Evolutionary conservation across 2,329 filamentous ascomycete genomes (phyloP).

Genomic region (Curvularia lunata): DNA sequence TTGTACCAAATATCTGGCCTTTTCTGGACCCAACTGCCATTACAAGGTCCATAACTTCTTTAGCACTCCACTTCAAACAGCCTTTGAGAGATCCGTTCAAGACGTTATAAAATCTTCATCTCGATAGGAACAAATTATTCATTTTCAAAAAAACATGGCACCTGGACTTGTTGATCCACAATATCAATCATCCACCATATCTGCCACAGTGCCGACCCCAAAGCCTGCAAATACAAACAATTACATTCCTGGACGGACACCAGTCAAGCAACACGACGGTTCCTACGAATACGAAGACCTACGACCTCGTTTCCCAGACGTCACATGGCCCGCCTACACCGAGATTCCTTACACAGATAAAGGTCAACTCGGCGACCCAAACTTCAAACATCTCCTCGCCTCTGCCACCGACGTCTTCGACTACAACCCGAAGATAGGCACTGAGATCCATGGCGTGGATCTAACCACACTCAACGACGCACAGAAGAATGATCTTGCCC

Average conservation of each 20-base stretch:
- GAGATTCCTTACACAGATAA: slow-evolving; percentile 61
- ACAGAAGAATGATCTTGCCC: slow-evolving; percentile 62
- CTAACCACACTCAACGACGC: slow-evolving; percentile 58
- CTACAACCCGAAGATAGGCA: slow-evolving; percentile 63
- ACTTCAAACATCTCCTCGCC: slow-evolving; percentile 60
- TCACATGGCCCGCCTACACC: slow-evolving; percentile 59
- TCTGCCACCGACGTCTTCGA: slow-evolving; percentile 63
- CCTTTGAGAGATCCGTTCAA: neutral
- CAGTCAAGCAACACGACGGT: slow-evolving; percentile 53
- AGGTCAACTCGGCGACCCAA: slow-evolving; percentile 60
- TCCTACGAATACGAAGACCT: slow-evolving; percentile 61
- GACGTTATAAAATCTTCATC: neutral
- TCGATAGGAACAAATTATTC: neutral
- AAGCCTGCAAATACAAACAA: slow-evolving; percentile 39
- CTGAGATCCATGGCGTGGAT: slow-evolving; percentile 60
- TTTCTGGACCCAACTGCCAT: neutral
- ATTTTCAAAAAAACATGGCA: slow-evolving; percentile 32
- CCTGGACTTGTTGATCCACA: slow-evolving; percentile 43
- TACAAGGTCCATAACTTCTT: neutral
- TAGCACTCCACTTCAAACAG: neutral
- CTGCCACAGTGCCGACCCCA: slow-evolving; percentile 19
- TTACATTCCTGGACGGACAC: slow-evolving; percentile 58
- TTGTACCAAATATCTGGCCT: neutral
- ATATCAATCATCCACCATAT: slow-evolving; percentile 19
- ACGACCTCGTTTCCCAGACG: slow-evolving; percentile 59